A percentile compares a stretch with the other conserved stretches of the same genome.
Evolutionary conservation across 345 rosid genomes (phyloP).

Genomic region (Melastoma malabathricum): DNA sequence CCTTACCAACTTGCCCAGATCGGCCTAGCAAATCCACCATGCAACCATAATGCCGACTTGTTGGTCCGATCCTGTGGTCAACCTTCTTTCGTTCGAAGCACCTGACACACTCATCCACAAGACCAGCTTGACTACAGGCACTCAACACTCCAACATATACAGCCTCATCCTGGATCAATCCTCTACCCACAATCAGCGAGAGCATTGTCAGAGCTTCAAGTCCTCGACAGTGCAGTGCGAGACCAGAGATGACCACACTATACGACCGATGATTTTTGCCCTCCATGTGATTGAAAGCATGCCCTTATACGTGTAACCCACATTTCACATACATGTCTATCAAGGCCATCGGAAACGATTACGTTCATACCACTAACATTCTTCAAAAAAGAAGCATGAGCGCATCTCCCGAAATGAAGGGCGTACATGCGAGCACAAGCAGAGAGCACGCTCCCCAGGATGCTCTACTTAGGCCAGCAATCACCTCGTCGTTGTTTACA

Average conservation of each 20-base stretch:
- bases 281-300: constrained; percentile 14
- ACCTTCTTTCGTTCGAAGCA: constrained; percentile 24
- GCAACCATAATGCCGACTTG: constrained; percentile 57
- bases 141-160: constrained; percentile 26
- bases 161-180: constrained; percentile 22
- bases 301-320: constrained; percentile 21
- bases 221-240: constrained; percentile 25
- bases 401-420: too few species aligned
- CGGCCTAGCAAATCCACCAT: constrained; percentile 56
- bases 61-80: constrained; percentile 35
- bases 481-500: too few species aligned
- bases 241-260: constrained; percentile 26
- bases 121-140: constrained; percentile 26
- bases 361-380: too few species aligned
- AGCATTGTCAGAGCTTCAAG: constrained; percentile 17
- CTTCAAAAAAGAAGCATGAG: too few species aligned
- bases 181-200: constrained; percentile 24
- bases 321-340: constrained; percentile 45
- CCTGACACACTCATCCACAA: constrained; percentile 21
- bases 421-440: too few species aligned
- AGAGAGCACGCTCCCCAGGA: too few species aligned
- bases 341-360: too few species aligned
- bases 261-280: constrained; percentile 20
- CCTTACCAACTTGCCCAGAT: constrained; percentile 47
- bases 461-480: too few species aligned